Evolutionary conservation across 306 rosid genomes (phyloP).

Genomic region (Malus sieversii): DNA sequence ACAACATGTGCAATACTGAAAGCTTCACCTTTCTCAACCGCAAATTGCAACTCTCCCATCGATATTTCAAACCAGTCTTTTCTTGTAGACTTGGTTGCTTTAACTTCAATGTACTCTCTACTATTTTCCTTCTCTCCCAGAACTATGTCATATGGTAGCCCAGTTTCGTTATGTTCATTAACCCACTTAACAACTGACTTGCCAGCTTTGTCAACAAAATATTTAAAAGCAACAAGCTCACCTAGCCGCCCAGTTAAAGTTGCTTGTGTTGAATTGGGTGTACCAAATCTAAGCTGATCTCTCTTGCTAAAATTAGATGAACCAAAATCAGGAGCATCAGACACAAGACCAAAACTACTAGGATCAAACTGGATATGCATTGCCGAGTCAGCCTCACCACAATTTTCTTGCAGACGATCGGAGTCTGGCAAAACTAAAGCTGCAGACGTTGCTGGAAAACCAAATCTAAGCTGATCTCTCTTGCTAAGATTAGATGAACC

Average conservation of each 20-base stretch:
- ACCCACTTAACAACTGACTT: conserved; percentile 59
- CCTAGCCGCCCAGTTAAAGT: conserved; percentile 61
- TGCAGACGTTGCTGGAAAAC: conserved; percentile 29
- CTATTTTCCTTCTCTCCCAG: conserved; percentile 30
- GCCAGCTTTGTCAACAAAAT: conserved; percentile 41
- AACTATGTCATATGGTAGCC: conserved; percentile 72
- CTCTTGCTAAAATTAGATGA: conserved; percentile 27
- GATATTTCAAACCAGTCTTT: conserved; percentile 88
- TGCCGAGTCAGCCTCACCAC: conserved; percentile 13
- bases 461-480: conserved; percentile 47
- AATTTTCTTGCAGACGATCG: conserved; percentile 26
- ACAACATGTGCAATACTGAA: conserved; percentile 70
- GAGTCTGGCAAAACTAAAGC: conserved; percentile 30
- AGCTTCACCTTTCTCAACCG: conserved; percentile 55
- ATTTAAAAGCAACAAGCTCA: conserved; percentile 61
- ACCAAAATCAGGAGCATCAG: conserved; percentile 10
- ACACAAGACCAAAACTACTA: conserved; percentile 20
- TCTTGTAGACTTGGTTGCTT: conserved; percentile 58
- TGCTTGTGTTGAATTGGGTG: conserved; percentile 45
- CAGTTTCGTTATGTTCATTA: conserved; percentile 58
- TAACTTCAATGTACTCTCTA: conserved; percentile 68
- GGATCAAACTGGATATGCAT: conserved; percentile 17
- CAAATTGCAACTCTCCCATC: conserved; percentile 71
- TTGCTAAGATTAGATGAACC: conserved; percentile 24
- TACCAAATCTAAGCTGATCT: conserved; percentile 52